Evolutionary conservation across 164 flowering plant species (phyloP).

Genomic region (Berberis vulgaris): DNA sequence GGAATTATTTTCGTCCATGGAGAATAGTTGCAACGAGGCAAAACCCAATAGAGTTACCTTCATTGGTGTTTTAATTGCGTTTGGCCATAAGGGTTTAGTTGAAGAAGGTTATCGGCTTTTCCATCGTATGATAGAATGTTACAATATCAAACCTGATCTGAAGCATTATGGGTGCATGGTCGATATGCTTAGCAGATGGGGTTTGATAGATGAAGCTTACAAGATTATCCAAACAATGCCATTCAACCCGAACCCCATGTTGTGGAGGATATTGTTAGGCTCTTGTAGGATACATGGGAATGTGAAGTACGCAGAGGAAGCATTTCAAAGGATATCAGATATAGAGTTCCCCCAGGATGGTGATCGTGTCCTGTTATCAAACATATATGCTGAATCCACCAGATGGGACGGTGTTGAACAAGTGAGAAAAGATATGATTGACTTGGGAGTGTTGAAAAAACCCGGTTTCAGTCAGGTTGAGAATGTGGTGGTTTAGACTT

Average conservation of each 20-base stretch:
- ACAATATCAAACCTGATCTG: constrained; percentile 33
- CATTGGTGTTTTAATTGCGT: constrained; percentile 40
- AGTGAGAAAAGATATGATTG: constrained; percentile 34
- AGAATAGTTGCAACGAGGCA: constrained; percentile 11
- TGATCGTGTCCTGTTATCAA: constrained; percentile 40
- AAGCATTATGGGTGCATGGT: constrained; percentile 58
- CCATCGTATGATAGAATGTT: constrained; percentile 22
- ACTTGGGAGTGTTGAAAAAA: constrained; percentile 24
- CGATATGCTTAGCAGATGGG: constrained; percentile 44
- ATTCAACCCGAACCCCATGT: constrained; percentile 20
- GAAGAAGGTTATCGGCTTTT: constrained; percentile 32
- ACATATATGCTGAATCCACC: constrained; percentile 38
- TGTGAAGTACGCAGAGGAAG: constrained; percentile 37
- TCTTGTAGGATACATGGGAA: constrained; percentile 34
- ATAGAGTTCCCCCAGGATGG: constrained; percentile 30
- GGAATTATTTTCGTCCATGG: constrained; percentile 32
- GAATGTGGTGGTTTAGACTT: no score
- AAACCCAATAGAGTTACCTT: constrained; percentile 40
- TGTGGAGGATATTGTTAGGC: constrained; percentile 50
- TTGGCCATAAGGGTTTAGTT: constrained; percentile 37
- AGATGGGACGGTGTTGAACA: constrained; percentile 41
- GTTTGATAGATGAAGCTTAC: constrained; percentile 35
- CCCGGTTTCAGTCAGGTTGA: constrained; percentile 33
- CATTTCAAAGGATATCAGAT: constrained; percentile 21
- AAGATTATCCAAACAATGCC: constrained; percentile 30